Evolutionary conservation across 2,329 filamentous ascomycete genomes (phyloP).

Genomic region (Cladosporium sp.): DNA sequence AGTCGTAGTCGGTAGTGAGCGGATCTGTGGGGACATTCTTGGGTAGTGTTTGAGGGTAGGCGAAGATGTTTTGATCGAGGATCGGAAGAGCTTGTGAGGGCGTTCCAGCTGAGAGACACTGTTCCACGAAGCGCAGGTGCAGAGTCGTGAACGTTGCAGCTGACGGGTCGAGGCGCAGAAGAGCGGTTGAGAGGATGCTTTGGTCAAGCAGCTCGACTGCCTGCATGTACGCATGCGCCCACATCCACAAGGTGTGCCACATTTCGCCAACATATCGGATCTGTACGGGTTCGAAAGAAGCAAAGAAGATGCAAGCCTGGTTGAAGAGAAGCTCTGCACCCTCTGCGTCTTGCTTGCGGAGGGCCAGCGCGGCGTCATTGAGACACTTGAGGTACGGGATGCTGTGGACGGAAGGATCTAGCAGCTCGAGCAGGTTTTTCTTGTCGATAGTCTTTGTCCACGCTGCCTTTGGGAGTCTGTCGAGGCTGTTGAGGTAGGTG

Average conservation of each 20-base stretch:
- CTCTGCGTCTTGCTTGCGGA: slow-evolving; percentile 33
- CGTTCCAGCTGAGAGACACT: slow-evolving; percentile 58
- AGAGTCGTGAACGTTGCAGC: slow-evolving; percentile 66
- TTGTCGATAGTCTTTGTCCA: slow-evolving; percentile 43
- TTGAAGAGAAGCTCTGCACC: slow-evolving; percentile 49
- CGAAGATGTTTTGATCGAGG: slow-evolving; percentile 66
- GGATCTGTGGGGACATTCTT: slow-evolving; percentile 44
- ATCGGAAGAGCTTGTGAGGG: slow-evolving; percentile 61
- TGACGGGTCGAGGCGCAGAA: slow-evolving; percentile 67
- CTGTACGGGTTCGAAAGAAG: slow-evolving; percentile 56
- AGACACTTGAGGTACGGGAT: slow-evolving; percentile 62
- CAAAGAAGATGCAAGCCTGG: slow-evolving; percentile 51
- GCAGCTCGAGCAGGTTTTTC: slow-evolving; percentile 46
- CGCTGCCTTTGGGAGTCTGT: slow-evolving; percentile 35
- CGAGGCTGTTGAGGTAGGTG: slow-evolving; percentile 40
- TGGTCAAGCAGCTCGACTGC: slow-evolving; percentile 31
- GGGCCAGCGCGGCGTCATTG: slow-evolving; percentile 36
- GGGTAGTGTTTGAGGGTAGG: slow-evolving; percentile 54
- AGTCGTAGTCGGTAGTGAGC: slow-evolving; percentile 44
- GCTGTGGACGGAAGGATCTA: slow-evolving; percentile 61
- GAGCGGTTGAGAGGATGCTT: slow-evolving; percentile 51
- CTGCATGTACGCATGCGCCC: slow-evolving; percentile 23
- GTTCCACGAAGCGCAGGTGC: slow-evolving; percentile 60
- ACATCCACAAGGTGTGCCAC: slow-evolving; percentile 50
- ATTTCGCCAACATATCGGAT: slow-evolving; percentile 56